phyloP scores from a whole-genome alignment of 805 yeast species.

The Zygosaccharomyces lentus region DNA sequence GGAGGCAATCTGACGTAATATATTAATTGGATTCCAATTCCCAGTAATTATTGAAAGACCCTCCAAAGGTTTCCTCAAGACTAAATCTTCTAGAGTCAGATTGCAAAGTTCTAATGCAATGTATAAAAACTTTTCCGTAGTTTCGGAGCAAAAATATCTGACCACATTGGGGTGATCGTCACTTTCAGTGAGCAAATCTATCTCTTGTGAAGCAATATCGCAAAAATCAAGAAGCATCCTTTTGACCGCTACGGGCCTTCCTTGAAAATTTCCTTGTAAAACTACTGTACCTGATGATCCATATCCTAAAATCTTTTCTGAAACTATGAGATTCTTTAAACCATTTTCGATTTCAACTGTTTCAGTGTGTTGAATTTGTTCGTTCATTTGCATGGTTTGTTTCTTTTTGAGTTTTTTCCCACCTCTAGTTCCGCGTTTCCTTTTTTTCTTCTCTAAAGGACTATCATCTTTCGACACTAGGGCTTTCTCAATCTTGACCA shows the following conservation, averaged over 20 bases:
- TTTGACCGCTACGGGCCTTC: slow-evolving; percentile 92
- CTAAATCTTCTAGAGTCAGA: slow-evolving; percentile 81
- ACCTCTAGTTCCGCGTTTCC: slow-evolving; percentile 85
- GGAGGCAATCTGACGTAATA: slow-evolving; percentile 69
- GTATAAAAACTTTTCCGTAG: slow-evolving; percentile 79
- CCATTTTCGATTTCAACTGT: slow-evolving; percentile 25
- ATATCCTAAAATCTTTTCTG: slow-evolving; percentile 79
- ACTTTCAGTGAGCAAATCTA: slow-evolving; percentile 80
- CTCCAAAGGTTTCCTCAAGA: slow-evolving; percentile 40
- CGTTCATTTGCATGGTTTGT: slow-evolving; percentile 4
- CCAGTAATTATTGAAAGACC: slow-evolving; percentile 39
- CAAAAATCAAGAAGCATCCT: slow-evolving; percentile 89
- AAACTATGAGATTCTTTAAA: slow-evolving; percentile 53
- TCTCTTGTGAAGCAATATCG: slow-evolving; percentile 92
- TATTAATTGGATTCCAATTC: slow-evolving; percentile 47
- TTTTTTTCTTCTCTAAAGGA: slow-evolving; percentile 39
- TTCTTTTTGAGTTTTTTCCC: slow-evolving; percentile 55
- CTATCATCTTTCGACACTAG: not conserved
- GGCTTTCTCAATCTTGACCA: not conserved
- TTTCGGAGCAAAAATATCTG: slow-evolving; percentile 89
- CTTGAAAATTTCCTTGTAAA: slow-evolving; percentile 82
- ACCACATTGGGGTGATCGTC: slow-evolving; percentile 96
- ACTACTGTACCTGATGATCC: slow-evolving; percentile 98
- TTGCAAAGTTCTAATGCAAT: slow-evolving; percentile 91
- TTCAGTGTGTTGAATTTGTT: slow-evolving; percentile 6